Evolutionary conservation across 2,329 filamentous ascomycete genomes (phyloP).

Genomic region (Coniochaeta sp.): DNA sequence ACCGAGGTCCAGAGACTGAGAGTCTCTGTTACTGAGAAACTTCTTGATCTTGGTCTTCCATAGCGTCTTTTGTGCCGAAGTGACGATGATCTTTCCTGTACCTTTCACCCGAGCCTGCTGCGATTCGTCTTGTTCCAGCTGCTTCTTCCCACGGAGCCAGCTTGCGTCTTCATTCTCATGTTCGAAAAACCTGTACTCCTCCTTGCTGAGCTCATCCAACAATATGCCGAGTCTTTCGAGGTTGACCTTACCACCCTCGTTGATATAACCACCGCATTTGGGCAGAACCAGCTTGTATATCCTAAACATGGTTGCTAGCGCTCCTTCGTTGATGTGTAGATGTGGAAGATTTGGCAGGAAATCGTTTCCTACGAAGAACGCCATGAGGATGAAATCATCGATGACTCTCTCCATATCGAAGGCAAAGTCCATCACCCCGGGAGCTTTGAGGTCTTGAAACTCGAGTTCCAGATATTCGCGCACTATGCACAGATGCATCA

Average conservation of each 20-base stretch:
- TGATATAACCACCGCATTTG: constrained; percentile 87
- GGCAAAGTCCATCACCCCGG: constrained; percentile 63
- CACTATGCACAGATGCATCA: constrained; percentile 95
- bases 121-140: constrained; percentile 61
- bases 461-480: constrained; percentile 95
- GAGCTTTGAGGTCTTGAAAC: constrained; percentile 82
- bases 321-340: constrained; percentile 96
- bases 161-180: constrained; percentile 78
- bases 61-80: constrained; percentile 71
- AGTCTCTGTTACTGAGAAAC: constrained; percentile 65
- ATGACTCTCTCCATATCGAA: constrained; percentile 96
- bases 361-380: constrained; percentile 98
- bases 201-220: constrained; percentile 76
- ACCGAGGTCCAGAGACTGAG: constrained; percentile 65
- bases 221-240: constrained; percentile 70
- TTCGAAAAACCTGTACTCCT: constrained; percentile 91
- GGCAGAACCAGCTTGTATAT: constrained; percentile 90
- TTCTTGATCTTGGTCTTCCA: constrained; percentile 75
- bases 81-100: constrained; percentile 64
- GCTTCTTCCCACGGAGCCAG: constrained; percentile 85
- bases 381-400: constrained; percentile 99
- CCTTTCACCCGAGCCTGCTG: constrained; percentile 45
- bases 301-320: constrained; percentile 92
- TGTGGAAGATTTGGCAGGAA: constrained; percentile 95
- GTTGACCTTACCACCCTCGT: constrained; percentile 90